Evolutionary conservation across 768 basidiomycete species (phyloP), one percentile per base, ranked within the genome.

Genomic region (Lentinula edodes): DNA sequence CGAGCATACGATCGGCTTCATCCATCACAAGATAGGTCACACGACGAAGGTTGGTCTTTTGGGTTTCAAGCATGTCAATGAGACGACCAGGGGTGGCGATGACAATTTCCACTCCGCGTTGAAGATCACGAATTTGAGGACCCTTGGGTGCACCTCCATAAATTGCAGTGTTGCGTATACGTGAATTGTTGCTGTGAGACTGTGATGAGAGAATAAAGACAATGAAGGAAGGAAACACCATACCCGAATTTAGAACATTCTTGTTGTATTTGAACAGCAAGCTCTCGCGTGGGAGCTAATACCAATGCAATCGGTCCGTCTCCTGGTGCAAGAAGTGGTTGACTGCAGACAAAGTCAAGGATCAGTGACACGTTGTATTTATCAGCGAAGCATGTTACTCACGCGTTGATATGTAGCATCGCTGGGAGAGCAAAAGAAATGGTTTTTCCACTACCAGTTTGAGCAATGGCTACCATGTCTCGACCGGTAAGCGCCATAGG

Each of bases 341-440:
- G 97, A 45, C 92, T 59, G 54, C 9, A 32, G 8, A 2, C 32
- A 13, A 41, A 12, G 18, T 4, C 8, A 5, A 20, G n/a, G 20
- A 43, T 56, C 3, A 53, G 63, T 61, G 42, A 34, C 36, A 59
- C 16, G 23, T 55, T 56, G 55, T 34, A 28, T 41, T 13, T 28
- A 28, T 28, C 28, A 32, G 36, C 41, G 55, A 34, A 56, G 39
- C 41, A 51, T 34, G 36, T 10, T 5, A 80, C 91, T 66, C 70
- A 93, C 91, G 97, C 97, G 83, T 98, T 99, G 79, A 99, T 99
- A 76, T 99, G 97, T 38, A 99, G 81, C 96, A 98, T 99, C 54
- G 97, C 95, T 45, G 97, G 97, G 45, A 99, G 87, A 61, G 97
- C 96, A 72, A 99, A 99, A 8, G 95, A 87, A 61, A 99, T 98